Evolutionary conservation across 768 basidiomycete genomes (phyloP).

Genomic region (Lenzites betulinus): DNA sequence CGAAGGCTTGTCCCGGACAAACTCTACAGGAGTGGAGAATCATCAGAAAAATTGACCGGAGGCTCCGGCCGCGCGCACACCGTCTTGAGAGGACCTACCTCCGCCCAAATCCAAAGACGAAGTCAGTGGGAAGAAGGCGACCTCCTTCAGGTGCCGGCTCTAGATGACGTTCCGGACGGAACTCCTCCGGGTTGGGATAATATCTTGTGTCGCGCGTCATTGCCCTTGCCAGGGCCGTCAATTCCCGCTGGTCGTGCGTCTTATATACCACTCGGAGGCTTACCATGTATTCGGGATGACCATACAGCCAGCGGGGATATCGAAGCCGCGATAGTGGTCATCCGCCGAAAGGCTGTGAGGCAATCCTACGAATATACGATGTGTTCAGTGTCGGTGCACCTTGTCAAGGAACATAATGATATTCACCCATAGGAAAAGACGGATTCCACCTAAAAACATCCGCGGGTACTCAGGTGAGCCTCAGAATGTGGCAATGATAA

Average conservation of each 20-base stretch:
- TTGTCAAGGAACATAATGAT: too few species aligned
- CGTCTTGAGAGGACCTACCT: slow-evolving; percentile 10
- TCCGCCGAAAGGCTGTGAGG: slow-evolving; percentile 25
- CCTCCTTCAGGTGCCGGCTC: background rate
- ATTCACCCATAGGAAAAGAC: slow-evolving; percentile 13
- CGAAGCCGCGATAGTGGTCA: slow-evolving; percentile 30
- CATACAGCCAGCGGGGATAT: slow-evolving; percentile 30
- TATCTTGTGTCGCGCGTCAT: background rate
- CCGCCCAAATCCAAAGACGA: slow-evolving; percentile 24
- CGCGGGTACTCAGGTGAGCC: background rate
- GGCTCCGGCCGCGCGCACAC: too few species aligned
- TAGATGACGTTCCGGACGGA: slow-evolving; percentile 46
- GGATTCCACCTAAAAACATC: slow-evolving; percentile 5
- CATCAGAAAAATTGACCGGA: too few species aligned
- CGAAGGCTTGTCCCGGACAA: slow-evolving; percentile 58
- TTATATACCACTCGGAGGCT: too few species aligned
- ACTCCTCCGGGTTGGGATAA: slow-evolving; percentile 47
- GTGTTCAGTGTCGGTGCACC: too few species aligned
- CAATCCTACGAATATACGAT: too few species aligned
- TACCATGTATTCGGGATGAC: slow-evolving; percentile 29
- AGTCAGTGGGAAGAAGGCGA: slow-evolving; percentile 9
- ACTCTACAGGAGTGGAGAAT: slow-evolving; percentile 34
- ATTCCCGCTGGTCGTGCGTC: background rate
- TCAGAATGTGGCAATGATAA: background rate
- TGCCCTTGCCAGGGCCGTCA: background rate